phyloP scores from a whole-genome alignment of 2,329 filamentous ascomycete genomes.

The Fusarium virguliforme region DNA sequence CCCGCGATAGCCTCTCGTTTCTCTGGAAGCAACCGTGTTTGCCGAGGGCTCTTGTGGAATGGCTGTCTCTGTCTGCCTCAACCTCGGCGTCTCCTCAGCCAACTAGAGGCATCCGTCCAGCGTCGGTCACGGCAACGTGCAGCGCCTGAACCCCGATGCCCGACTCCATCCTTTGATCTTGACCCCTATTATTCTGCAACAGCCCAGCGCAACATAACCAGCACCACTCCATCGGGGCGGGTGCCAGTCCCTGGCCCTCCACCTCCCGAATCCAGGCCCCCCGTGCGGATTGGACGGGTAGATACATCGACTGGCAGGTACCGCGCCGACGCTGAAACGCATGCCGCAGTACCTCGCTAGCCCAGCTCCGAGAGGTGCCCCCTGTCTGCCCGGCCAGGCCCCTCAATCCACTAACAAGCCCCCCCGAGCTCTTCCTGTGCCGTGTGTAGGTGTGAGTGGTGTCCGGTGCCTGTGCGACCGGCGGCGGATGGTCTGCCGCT shows the following conservation, averaged over 20 bases:
- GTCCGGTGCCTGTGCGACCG: conserved; percentile 36
- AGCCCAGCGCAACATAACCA: conserved; percentile 38
- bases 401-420: conserved; percentile 43
- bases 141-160: conserved; percentile 8
- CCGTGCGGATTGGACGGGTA: conserved; percentile 24
- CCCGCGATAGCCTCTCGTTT: conserved; percentile 25
- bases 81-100: background rate
- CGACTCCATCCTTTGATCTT: conserved; percentile 28
- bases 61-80: background rate
- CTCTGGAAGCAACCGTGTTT: conserved; percentile 4
- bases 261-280: conserved; percentile 34
- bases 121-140: background rate
- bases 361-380: conserved; percentile 39
- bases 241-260: conserved; percentile 37
- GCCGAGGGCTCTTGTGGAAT: conserved; percentile 12
- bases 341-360: conserved; percentile 37
- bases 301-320: conserved; percentile 40
- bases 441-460: conserved; percentile 18
- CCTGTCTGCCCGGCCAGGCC: conserved; percentile 37
- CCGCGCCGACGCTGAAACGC: conserved; percentile 34
- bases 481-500: conserved; percentile 27
- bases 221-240: conserved; percentile 22
- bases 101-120: conserved; percentile 3
- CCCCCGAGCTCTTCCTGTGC: conserved; percentile 25
- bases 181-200: conserved; percentile 51